phyloP scores from a whole-genome alignment of 306 rosid genomes.

The Mimosa pudica region DNA sequence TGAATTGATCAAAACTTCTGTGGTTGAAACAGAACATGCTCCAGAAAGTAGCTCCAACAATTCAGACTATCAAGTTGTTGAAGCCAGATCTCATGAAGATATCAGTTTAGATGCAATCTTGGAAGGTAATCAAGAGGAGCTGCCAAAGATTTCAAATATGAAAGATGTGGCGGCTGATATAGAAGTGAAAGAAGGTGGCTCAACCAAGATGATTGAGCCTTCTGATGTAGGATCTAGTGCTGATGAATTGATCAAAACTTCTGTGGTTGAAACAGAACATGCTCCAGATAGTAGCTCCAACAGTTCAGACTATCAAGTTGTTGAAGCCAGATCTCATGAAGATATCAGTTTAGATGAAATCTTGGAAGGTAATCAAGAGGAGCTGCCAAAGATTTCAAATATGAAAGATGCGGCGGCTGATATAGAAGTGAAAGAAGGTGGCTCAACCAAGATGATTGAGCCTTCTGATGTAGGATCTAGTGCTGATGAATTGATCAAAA shows the following conservation, averaged over 20 bases:
- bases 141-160: slow-evolving; percentile 33
- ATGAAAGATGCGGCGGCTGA: slow-evolving; percentile 35
- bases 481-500: slow-evolving; percentile 30
- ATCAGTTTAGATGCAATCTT: slow-evolving; percentile 45
- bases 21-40: too few species aligned
- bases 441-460: slow-evolving; percentile 35
- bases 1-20: too few species aligned
- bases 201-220: slow-evolving; percentile 34
- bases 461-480: slow-evolving; percentile 33
- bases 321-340: too few species aligned
- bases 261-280: slow-evolving; percentile 37
- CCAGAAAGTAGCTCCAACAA: too few species aligned
- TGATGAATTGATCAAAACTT: slow-evolving; percentile 31
- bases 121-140: slow-evolving; percentile 42
- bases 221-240: slow-evolving; percentile 33
- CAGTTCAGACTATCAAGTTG: too few species aligned
- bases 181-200: slow-evolving; percentile 35
- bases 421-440: slow-evolving; percentile 35
- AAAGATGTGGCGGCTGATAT: slow-evolving; percentile 35
- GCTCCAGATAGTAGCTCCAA: slow-evolving; percentile 32
- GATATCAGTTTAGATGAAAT: slow-evolving; percentile 42
- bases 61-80: too few species aligned
- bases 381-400: slow-evolving; percentile 39
- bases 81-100: too few species aligned
- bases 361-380: slow-evolving; percentile 41